These are phyloP conservation scores for Ascochyta koolunga DNA, from an alignment of 2,329 filamentous ascomycete species.

Conservation along the genomic window DNA sequence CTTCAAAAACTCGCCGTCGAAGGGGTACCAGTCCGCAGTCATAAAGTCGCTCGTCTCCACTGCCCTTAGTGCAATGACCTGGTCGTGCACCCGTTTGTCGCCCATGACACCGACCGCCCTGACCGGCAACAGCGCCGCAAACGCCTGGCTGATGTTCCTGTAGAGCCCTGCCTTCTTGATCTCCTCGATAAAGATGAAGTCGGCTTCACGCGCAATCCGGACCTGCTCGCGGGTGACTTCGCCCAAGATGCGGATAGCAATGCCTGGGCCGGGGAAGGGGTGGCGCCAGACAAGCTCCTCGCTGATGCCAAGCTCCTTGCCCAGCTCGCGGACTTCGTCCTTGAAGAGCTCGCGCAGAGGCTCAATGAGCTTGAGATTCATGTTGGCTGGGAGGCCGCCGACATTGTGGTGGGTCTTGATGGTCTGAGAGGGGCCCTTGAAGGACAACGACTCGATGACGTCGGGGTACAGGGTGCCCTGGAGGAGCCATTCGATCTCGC, in stretches of 20 bases:
- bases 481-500: constrained; percentile 82
- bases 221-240: constrained; percentile 83
- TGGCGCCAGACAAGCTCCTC: constrained; percentile 80
- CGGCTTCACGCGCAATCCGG: constrained; percentile 77
- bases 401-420: constrained; percentile 80
- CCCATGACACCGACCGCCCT: constrained; percentile 72
- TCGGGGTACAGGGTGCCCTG: constrained; percentile 86
- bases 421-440: constrained; percentile 73
- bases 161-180: constrained; percentile 77
- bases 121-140: constrained; percentile 69
- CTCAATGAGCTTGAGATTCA: constrained; percentile 75
- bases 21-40: constrained; percentile 74
- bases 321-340: constrained; percentile 76
- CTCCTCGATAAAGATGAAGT: constrained; percentile 78
- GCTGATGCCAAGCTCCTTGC: constrained; percentile 72
- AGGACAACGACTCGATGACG: constrained; percentile 73
- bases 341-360: constrained; percentile 83
- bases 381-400: constrained; percentile 68
- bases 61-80: constrained; percentile 67
- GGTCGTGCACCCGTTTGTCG: constrained; percentile 70
- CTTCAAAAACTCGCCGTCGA: constrained; percentile 69
- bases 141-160: constrained; percentile 72
- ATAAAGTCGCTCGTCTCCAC: constrained; percentile 73
- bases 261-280: constrained; percentile 76
- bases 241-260: constrained; percentile 81